Conservation (phyloP, 371 early-diverging fungal species). For the Haplosporangium sp. region DNA sequence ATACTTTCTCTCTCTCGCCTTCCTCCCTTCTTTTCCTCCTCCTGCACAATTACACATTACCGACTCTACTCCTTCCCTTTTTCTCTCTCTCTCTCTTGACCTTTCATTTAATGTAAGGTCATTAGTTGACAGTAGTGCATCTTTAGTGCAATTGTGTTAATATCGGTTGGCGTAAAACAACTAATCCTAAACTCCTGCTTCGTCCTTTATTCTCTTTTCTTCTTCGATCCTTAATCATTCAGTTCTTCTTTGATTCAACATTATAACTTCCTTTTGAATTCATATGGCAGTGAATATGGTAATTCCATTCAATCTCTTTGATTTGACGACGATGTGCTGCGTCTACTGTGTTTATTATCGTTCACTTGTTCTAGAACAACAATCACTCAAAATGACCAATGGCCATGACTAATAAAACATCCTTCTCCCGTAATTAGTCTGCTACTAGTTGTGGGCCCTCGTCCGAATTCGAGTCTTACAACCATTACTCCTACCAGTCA, state of each 20-base stretch:
- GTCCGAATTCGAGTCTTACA: conserved; percentile 22
- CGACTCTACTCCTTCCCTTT: neutral
- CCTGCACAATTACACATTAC: neutral
- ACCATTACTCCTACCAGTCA: conserved; percentile 22
- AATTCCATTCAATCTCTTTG: neutral
- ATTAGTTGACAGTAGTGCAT: no score
- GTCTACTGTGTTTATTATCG: no score
- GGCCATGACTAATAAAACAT: neutral
- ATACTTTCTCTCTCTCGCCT: neutral
- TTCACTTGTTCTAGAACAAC: no score
- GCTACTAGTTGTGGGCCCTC: conserved; percentile 37
- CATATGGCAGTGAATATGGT: neutral
- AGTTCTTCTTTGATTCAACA: neutral
- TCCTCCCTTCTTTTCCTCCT: neutral
- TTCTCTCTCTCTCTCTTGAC: neutral
- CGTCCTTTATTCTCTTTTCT: no score
- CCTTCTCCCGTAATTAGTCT: conserved; percentile 13
- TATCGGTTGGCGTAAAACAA: no score
- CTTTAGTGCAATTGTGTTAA: no score
- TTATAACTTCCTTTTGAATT: neutral
- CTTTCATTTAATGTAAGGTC: no score
- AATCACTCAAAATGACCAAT: neutral
- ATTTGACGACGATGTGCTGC: no score
- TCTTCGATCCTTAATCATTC: neutral
- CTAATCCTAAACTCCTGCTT: no score